Conservation (phyloP, 2,329 filamentous ascomycete species). For the Talaromyces albobiverticillius region DNA sequence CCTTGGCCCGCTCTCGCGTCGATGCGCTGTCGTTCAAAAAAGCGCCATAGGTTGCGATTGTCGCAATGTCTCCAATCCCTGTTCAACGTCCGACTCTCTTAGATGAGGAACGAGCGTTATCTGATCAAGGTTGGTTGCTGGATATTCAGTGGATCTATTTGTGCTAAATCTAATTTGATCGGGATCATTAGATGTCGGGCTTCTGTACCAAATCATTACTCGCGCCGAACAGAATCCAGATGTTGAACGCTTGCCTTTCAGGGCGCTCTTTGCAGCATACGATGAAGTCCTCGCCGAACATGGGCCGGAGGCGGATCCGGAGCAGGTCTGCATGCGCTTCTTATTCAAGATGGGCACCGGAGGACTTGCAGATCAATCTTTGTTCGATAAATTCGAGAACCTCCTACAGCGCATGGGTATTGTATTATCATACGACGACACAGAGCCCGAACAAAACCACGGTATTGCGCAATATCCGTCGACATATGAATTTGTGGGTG, state of each 20-base stretch:
- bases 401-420: constrained; percentile 69
- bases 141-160: neutral
- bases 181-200: constrained; percentile 65
- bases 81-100: constrained; percentile 39
- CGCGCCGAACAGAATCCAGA: constrained; percentile 66
- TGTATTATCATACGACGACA: constrained; percentile 60
- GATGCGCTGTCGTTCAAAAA: constrained; percentile 42
- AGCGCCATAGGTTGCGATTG: constrained; percentile 45
- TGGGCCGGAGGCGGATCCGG: constrained; percentile 67
- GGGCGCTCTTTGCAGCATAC: constrained; percentile 78
- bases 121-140: constrained; percentile 55
- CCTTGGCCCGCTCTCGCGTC: constrained; percentile 36
- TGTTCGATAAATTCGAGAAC: constrained; percentile 68
- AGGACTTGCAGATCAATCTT: constrained; percentile 51
- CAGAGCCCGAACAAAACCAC: constrained; percentile 35
- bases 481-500: constrained; percentile 16
- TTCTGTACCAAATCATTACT: constrained; percentile 73
- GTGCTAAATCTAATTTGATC: neutral
- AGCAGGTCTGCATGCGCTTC: constrained; percentile 72
- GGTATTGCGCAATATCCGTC: constrained; percentile 26
- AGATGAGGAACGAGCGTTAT: constrained; percentile 49
- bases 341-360: constrained; percentile 73
- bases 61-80: constrained; percentile 50
- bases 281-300: constrained; percentile 69
- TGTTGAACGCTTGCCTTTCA: constrained; percentile 65